phyloP scores from a whole-genome alignment of 1,284 basidiomycete genomes.

The Cryptococcus hybrid region DNA sequence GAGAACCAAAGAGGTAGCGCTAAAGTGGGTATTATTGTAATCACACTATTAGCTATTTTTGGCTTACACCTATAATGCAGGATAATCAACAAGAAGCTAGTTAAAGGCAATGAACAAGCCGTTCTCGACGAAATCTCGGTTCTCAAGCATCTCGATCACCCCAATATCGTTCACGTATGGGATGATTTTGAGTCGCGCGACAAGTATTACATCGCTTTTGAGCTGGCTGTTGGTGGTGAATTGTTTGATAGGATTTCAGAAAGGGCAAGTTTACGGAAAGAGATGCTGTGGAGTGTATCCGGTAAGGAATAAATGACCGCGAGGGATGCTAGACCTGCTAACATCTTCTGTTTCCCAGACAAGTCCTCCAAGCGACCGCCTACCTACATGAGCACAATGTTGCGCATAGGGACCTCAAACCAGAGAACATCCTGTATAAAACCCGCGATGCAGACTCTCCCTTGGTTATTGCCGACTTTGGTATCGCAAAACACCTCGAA shows the following conservation, averaged over 20 bases:
- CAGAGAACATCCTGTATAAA: constrained; percentile 92
- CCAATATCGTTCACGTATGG: constrained; percentile 70
- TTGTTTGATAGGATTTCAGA: constrained; percentile 80
- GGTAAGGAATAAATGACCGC: constrained; percentile 51
- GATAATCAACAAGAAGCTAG: constrained; percentile 86
- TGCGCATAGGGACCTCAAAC: constrained; percentile 91
- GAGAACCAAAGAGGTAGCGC: constrained; percentile 67
- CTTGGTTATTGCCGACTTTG: constrained; percentile 93
- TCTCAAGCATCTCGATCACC: constrained; percentile 77
- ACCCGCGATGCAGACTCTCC: constrained; percentile 68
- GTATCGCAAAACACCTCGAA: constrained; percentile 89
- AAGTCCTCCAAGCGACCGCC: constrained; percentile 69
- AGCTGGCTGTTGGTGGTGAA: constrained; percentile 86
- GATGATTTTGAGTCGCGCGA: constrained; percentile 76
- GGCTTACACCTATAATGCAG: constrained; percentile 50
- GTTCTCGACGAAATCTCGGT: constrained; percentile 91
- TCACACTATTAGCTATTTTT: neutral
- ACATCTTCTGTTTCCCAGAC: constrained; percentile 15
- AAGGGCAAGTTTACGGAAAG: constrained; percentile 86
- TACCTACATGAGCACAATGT: constrained; percentile 85
- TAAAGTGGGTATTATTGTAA: constrained; percentile 47
- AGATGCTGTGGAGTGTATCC: constrained; percentile 72
- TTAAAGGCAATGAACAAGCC: constrained; percentile 78
- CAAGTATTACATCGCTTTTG: constrained; percentile 85
- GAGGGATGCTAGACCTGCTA: neutral